Evolutionary conservation across 1,139 yeast genomes (phyloP).

Genomic region (Lodderomyces oxycetoniae): DNA sequence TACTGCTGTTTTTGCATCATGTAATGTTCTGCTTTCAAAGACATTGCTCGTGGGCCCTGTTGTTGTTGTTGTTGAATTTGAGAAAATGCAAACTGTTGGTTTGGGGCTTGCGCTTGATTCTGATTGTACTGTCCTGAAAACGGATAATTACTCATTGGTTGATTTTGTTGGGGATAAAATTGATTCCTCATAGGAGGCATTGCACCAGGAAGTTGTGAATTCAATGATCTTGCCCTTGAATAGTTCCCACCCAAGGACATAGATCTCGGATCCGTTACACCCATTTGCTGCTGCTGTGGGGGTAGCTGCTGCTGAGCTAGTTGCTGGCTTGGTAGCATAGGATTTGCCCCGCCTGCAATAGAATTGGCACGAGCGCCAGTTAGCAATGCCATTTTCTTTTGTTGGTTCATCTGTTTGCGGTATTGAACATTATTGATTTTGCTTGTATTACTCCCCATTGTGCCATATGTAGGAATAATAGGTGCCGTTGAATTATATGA

Average conservation of each 20-base stretch:
- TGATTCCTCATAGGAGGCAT: conserved; percentile 7
- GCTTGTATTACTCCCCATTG: conserved; percentile 17
- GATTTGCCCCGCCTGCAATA: conserved; percentile 33
- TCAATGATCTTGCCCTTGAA: conserved; percentile 29
- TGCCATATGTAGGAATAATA: conserved; percentile 60
- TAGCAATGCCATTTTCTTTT: conserved; percentile 54
- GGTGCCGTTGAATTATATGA: conserved; percentile 69
- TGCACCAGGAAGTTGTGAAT: conserved; percentile 12
- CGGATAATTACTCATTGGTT: background rate
- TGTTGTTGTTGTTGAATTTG: conserved; percentile 6
- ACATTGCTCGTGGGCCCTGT: conserved; percentile 3
- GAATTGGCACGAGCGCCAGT: conserved; percentile 47
- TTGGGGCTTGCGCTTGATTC: conserved; percentile 9
- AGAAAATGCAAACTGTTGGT: conserved; percentile 4
- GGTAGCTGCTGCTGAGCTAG: conserved; percentile 19
- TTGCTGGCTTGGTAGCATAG: conserved; percentile 19
- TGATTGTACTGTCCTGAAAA: background rate
- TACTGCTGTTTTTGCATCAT: conserved; percentile 3
- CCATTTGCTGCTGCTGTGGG: conserved; percentile 5
- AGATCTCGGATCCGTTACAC: conserved; percentile 41
- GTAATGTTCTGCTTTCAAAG: background rate
- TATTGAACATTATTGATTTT: conserved; percentile 51
- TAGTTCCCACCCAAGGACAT: conserved; percentile 48
- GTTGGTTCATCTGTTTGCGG: conserved; percentile 64
- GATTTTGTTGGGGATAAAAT: background rate